These are phyloP conservation scores for Penicillium herquei DNA, from an alignment of 495 filamentous ascomycete species.

Conservation along the genomic window DNA sequence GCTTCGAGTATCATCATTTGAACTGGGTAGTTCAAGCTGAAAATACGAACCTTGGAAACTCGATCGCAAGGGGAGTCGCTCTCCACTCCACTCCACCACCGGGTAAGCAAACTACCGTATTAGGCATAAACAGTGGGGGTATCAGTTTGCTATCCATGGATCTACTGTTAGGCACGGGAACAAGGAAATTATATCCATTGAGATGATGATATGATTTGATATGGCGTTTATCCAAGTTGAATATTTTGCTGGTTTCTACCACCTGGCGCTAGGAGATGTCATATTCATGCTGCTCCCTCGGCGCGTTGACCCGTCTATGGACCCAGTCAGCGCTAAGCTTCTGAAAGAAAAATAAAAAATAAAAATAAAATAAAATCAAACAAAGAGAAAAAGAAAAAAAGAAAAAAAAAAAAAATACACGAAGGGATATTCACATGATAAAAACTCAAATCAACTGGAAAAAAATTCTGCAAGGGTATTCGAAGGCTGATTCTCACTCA, in stretches of 20 bases:
- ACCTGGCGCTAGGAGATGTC: background rate
- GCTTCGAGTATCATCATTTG: no score
- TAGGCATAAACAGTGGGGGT: constrained; percentile 14
- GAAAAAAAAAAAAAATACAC: no score
- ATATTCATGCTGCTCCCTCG: constrained; percentile 33
- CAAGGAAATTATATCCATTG: background rate
- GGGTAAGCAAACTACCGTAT: constrained; percentile 30
- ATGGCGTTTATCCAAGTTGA: no score
- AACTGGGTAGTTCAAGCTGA: background rate
- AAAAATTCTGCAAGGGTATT: no score
- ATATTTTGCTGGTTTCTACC: background rate
- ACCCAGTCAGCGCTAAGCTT: constrained; percentile 14
- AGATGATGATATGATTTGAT: background rate
- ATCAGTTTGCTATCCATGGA: background rate
- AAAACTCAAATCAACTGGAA: background rate
- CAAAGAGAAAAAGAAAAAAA: no score
- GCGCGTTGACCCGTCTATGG: constrained; percentile 46
- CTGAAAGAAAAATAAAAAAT: background rate
- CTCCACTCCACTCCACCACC: background rate
- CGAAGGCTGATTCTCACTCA: constrained; percentile 20
- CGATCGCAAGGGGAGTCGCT: background rate
- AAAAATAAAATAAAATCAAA: no score
- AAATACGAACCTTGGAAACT: background rate
- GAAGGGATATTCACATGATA: background rate
- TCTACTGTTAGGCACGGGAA: background rate